Conservation (phyloP, 2,329 filamentous ascomycete genomes). For the Dendryphion nanum region DNA sequence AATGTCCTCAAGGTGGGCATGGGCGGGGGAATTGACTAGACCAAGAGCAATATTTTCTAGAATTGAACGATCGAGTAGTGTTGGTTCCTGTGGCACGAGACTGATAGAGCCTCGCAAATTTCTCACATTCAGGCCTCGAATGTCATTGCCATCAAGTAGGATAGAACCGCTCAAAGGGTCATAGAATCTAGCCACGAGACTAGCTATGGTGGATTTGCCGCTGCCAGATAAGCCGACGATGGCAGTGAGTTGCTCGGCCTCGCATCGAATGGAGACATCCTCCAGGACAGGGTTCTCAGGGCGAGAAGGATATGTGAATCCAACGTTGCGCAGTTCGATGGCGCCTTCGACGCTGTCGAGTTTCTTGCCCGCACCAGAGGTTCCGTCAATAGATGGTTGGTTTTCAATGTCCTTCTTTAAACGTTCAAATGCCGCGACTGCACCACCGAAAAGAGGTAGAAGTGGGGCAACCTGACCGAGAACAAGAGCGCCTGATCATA, state of each 20-base stretch:
- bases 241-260: conserved; percentile 41
- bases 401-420: conserved; percentile 59
- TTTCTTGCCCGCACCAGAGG: conserved; percentile 24
- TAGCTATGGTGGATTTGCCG: conserved; percentile 43
- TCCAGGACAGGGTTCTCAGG: conserved; percentile 41
- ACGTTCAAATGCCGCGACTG: conserved; percentile 56
- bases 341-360: conserved; percentile 46
- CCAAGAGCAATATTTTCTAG: conserved; percentile 56
- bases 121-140: conserved; percentile 39
- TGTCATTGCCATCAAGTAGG: conserved; percentile 55
- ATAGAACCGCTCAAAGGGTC: conserved; percentile 52
- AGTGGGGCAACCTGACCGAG: conserved; percentile 48
- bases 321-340: conserved; percentile 40
- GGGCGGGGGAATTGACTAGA: conserved; percentile 43
- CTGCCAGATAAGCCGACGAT: conserved; percentile 45
- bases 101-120: conserved; percentile 37
- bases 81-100: conserved; percentile 53
- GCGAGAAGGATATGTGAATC: conserved; percentile 43
- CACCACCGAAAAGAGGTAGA: conserved; percentile 51
- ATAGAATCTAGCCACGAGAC: conserved; percentile 40
- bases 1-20: conserved; percentile 41
- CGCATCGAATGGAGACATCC: conserved; percentile 36
- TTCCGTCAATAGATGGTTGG: conserved; percentile 39
- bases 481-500: conserved; percentile 42
- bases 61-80: conserved; percentile 52